Evolutionary conservation across 1,284 basidiomycete genomes (phyloP), one percentile per base, ranked within the genome.

Genomic region (Mixia osmundae): DNA sequence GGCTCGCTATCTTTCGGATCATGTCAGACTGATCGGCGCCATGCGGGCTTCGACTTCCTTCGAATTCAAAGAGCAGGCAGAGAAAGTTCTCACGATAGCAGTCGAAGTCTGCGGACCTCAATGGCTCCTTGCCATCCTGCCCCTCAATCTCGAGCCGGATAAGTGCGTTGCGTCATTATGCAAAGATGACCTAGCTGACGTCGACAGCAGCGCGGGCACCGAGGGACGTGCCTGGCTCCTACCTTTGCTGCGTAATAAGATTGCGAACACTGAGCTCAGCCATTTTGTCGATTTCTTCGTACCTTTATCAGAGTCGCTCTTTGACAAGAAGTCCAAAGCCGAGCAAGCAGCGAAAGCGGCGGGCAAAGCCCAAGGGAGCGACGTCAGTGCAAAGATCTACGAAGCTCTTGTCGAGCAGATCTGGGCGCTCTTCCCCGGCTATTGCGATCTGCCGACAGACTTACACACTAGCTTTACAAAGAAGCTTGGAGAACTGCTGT

Each of bases 281-380:
- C 87, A 89, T 59, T 99, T 97, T 52, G 65, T 82, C 12, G 65
- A 67, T 3, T 78, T 79, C 55, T 89, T 97, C 47, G 76, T 97
- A 6, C 85, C 91, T 11, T 61, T 97, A 25, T 91, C 82, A 26
- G 87, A 94, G 56, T 67, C 72, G 26, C 73, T 97, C 66, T 97
- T 95, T 52, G 70, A 53, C 40, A 51, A 50, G 33, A 75, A 87
- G 55, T 71, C 56, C 25, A 69, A 65, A 4, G 75, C 78, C 0
- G 74, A 77, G 43, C 59, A 63, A 3, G 72, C 70, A 32, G 70
- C 67, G 10, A 69, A 72, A 31, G 64, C 63, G 32, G 69, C 22
- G 15, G 37, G 31, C 14, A 38, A 39, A 36, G 28, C 19, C 5
- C 35, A 44, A 31, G 32, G 43, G 22, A 26, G 25, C 9, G 50